Percentiles rank a stretch among this genome's conserved stretches.
Evolutionary conservation across 257 asterid genomes (phyloP).

Genomic region (Cruciata laevipes): DNA sequence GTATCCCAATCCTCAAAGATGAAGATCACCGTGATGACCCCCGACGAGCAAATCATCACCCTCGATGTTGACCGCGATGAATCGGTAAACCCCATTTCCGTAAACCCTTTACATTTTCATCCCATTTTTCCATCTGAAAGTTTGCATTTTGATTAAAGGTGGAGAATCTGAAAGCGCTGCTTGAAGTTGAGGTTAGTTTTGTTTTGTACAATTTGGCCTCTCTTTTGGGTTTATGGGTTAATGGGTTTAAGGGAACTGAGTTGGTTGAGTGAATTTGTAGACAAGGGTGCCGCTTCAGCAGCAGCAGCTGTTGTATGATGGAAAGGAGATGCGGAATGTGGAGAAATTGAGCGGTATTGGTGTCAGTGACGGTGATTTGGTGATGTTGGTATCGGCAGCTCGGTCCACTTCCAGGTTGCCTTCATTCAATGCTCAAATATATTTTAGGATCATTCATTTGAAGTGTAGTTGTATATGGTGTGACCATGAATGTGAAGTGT

Average conservation of each 20-base stretch:
- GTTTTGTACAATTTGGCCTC: background rate
- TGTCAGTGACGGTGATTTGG: conserved; percentile 82
- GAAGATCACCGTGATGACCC: conserved; percentile 96
- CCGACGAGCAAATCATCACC: conserved; percentile 82
- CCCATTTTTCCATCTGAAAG: background rate
- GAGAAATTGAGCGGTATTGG: conserved; percentile 70
- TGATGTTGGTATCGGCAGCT: conserved; percentile 66
- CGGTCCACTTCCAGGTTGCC: background rate
- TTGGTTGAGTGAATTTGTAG: conserved; percentile 33
- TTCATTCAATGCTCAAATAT: too few species aligned
- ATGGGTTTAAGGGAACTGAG: background rate
- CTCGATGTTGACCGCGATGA: conserved; percentile 88
- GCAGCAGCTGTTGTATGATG: conserved; percentile 77
- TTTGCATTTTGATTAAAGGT: conserved; percentile 42
- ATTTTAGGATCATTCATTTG: background rate
- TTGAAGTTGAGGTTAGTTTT: conserved; percentile 88
- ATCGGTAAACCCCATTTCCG: conserved; percentile 44
- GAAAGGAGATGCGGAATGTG: conserved; percentile 71
- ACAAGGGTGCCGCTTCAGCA: conserved; percentile 74
- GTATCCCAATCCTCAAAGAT: conserved; percentile 19
- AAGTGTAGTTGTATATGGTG: too few species aligned
- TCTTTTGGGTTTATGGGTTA: background rate
- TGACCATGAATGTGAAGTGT: background rate
- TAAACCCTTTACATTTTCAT: background rate
- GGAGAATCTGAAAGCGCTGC: conserved; percentile 91